Conservation (phyloP, 78 protist genomes). For the Dictyostelium citrinum region DNA sequence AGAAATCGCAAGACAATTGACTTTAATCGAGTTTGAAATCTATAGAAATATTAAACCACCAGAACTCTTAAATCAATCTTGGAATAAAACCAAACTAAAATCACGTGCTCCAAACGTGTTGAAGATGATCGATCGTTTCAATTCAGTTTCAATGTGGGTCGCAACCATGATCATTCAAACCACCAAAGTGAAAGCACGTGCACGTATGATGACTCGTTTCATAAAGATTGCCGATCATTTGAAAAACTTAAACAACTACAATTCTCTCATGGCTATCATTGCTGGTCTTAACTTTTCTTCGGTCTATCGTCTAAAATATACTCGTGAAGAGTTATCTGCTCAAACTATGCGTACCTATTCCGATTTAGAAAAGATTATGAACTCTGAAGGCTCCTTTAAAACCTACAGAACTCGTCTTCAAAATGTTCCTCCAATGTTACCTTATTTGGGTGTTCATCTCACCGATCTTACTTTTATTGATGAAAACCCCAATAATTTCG, state of each 20-base stretch:
- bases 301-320: conserved; percentile 82
- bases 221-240: conserved; percentile 79
- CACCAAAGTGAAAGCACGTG: conserved; percentile 46
- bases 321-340: conserved; percentile 78
- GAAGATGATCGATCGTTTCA: conserved; percentile 77
- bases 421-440: conserved; percentile 36
- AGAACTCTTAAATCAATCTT: conserved; percentile 83
- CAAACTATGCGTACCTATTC: background rate
- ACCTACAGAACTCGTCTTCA: conserved; percentile 51
- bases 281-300: conserved; percentile 84
- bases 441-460: conserved; percentile 80
- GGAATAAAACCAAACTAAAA: conserved; percentile 81
- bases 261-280: conserved; percentile 83
- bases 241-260: conserved; percentile 75
- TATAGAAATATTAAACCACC: conserved; percentile 81
- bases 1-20: conserved; percentile 85
- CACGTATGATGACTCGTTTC: conserved; percentile 70
- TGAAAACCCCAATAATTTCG: conserved; percentile 78
- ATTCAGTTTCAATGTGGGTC: conserved; percentile 84
- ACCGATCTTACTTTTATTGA: conserved; percentile 90
- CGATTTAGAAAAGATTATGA: conserved; percentile 82
- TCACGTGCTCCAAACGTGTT: conserved; percentile 81
- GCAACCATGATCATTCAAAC: conserved; percentile 79
- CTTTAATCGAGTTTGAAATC: conserved; percentile 81
- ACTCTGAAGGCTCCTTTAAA: conserved; percentile 76